phyloP scores from a whole-genome alignment of 2,329 filamentous ascomycete genomes.

The Fusarium bulbicola region DNA sequence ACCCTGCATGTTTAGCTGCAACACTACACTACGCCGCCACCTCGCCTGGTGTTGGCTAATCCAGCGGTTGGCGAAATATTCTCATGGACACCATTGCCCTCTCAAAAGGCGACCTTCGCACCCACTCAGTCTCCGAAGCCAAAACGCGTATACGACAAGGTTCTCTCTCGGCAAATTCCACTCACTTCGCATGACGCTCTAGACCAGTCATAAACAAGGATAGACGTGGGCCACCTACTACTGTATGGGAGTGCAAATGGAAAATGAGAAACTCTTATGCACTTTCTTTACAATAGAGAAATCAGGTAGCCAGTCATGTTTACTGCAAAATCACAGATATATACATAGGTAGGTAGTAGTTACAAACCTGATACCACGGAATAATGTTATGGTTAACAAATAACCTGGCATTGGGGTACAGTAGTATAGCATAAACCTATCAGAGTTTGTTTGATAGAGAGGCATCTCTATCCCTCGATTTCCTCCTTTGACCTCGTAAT shows the following conservation, averaged over 20 bases:
- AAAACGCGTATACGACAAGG: background rate
- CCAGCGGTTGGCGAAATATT: background rate
- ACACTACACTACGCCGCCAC: background rate
- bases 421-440: background rate
- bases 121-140: background rate
- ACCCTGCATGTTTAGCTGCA: conserved; percentile 8
- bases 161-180: background rate
- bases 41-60: background rate
- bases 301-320: background rate
- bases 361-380: background rate
- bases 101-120: background rate
- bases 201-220: background rate
- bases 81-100: background rate
- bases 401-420: background rate
- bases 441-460: background rate
- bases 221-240: background rate
- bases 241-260: background rate
- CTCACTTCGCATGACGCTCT: background rate
- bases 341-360: background rate
- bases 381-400: background rate
- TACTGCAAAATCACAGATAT: background rate
- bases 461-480: background rate
- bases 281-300: background rate
- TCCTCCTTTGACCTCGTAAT: background rate
- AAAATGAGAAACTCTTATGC: background rate